Percentiles rank a stretch among this genome's conserved stretches.
Evolutionary conservation across 2,329 filamentous ascomycete species (phyloP).

Genomic region (Nothophaeocryptopus gaeumannii): DNA sequence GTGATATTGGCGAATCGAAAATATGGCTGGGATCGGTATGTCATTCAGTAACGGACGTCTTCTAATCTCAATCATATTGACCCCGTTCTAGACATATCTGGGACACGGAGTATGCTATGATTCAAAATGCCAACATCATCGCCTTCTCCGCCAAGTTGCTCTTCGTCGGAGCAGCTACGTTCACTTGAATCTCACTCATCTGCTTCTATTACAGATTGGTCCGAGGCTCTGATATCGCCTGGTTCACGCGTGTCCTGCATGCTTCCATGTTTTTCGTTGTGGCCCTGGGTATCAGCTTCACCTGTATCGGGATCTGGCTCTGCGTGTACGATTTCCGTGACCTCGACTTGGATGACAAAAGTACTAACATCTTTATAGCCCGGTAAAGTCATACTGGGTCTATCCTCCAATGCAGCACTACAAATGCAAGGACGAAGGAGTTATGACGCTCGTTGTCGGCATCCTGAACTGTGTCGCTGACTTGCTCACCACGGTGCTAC

Average conservation of each 20-base stretch:
- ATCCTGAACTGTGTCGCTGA: constrained; percentile 46
- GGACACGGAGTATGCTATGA: constrained; percentile 11
- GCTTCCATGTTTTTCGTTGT: constrained; percentile 38
- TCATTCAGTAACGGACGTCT: constrained; percentile 10
- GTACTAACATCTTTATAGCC: constrained; percentile 27
- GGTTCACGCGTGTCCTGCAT: constrained; percentile 43
- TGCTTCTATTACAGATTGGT: constrained; percentile 48
- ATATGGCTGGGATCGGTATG: constrained; percentile 45
- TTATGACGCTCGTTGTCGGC: constrained; percentile 39
- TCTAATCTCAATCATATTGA: neutral
- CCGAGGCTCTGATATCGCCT: constrained; percentile 38
- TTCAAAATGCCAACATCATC: constrained; percentile 35
- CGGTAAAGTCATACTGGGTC: constrained; percentile 44
- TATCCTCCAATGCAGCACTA: constrained; percentile 32
- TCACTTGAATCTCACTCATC: constrained; percentile 45
- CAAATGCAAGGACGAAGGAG: constrained; percentile 44
- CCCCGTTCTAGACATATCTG: constrained; percentile 5
- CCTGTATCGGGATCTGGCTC: constrained; percentile 39
- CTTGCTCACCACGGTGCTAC: constrained; percentile 42
- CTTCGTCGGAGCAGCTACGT: constrained; percentile 43
- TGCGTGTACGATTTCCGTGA: constrained; percentile 32
- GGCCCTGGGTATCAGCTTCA: constrained; percentile 39
- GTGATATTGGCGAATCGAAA: constrained; percentile 43
- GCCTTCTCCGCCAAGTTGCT: constrained; percentile 44
- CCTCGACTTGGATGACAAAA: neutral